Evolutionary conservation across 768 basidiomycete genomes (phyloP), one percentile per base, ranked within the genome.

Genomic region (Heimioporus sp.): DNA sequence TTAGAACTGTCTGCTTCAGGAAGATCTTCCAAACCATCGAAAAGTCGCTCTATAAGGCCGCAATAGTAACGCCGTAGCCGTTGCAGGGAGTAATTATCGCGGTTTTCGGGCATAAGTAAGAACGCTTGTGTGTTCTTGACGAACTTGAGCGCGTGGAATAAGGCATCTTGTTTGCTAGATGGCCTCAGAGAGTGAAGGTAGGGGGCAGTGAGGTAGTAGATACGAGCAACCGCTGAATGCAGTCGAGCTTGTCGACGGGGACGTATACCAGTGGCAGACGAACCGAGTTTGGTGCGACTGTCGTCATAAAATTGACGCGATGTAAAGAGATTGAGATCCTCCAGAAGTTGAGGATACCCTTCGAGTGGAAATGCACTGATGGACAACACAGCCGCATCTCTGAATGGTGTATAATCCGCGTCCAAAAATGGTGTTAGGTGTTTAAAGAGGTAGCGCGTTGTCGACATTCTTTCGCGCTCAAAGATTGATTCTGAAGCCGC

Each of bases 21-120:
- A 28, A 92, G 73, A 32, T 76, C 76, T 3, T 84, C 79, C 30
- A 90, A 70, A 13, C 81, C 87, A 57, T 92, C 87, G 53, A 94
- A 92, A 10, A 97, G 78, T 45, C 87, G 83, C 66, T 94, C 91
- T 4, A 97, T 82, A 0, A 87, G 83, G 17, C 91, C 88, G 61
- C 94, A 97, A 67, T 96, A 97, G 66, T 91, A 95, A 21, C 92
- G 84, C 28, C 94, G 85, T 30, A 96, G 74, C 9, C 85, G 81
- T 55, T 95, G 90, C 24, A 93, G 69, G 2, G 88, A 80, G 59
- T 80, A 83, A 54, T 87, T 87, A 44, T 92, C 87, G 24, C 87
- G 81, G 60, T 84, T 80, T 36, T 90, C 86, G 0, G 82, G 73
- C 4, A 83, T 77, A 4, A 80, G 79, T n/a, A 98, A 74, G 65